Percentiles rank a stretch among this genome's conserved stretches.
Evolutionary conservation across 1,139 yeast genomes (phyloP).

Genomic region (Lodderomyces margitis): DNA sequence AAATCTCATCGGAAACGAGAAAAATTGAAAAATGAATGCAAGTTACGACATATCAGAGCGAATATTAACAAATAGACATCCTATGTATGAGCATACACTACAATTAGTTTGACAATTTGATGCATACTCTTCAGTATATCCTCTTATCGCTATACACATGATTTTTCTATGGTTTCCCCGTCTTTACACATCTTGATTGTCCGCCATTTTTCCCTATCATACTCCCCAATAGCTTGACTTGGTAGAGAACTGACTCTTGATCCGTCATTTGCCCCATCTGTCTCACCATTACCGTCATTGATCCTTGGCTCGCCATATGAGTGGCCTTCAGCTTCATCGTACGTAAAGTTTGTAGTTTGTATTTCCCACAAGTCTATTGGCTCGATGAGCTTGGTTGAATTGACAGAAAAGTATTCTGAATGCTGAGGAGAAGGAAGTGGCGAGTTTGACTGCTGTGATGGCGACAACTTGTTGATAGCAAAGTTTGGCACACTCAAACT

Average conservation of each 20-base stretch:
- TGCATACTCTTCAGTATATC: too few species aligned
- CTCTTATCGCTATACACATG: background rate
- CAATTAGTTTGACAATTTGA: too few species aligned
- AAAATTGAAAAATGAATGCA: background rate
- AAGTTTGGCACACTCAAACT: slow-evolving; percentile 14
- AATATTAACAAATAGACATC: too few species aligned
- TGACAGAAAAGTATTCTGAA: slow-evolving; percentile 6
- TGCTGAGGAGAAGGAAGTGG: slow-evolving; percentile 5
- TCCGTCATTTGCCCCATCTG: slow-evolving; percentile 11
- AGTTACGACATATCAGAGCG: too few species aligned
- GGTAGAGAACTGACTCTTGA: slow-evolving; percentile 53
- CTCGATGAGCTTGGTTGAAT: slow-evolving; percentile 13
- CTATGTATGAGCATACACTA: too few species aligned
- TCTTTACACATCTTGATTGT: background rate
- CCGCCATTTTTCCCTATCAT: slow-evolving; percentile 65
- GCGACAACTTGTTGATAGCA: background rate
- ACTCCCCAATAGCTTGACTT: slow-evolving; percentile 59
- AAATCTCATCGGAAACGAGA: slow-evolving; percentile 4
- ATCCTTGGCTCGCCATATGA: background rate
- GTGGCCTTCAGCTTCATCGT: slow-evolving; percentile 18
- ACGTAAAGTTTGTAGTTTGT: slow-evolving; percentile 33
- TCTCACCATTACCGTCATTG: background rate
- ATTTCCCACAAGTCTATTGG: slow-evolving; percentile 36
- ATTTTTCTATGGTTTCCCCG: background rate
- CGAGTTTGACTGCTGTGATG: slow-evolving; percentile 3